These are phyloP conservation scores for Austroboletus festivus DNA, from an alignment of 768 basidiomycete genomes.

Conservation along the genomic window DNA sequence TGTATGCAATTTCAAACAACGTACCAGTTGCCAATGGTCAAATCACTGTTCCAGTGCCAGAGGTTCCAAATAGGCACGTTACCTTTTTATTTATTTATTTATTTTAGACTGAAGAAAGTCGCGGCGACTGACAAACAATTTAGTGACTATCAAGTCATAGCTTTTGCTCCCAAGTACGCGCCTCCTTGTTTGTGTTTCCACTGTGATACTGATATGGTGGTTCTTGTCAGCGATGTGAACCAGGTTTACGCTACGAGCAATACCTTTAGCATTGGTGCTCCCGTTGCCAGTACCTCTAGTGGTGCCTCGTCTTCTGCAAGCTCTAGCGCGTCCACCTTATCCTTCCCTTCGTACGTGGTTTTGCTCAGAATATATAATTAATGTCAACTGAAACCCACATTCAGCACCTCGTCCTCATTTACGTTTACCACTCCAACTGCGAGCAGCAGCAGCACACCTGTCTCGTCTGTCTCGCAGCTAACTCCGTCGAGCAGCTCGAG, in stretches of 20 bases:
- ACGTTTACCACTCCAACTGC: not conserved
- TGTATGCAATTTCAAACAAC: slow-evolving; percentile 55
- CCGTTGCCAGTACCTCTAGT: not conserved
- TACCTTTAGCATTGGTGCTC: slow-evolving; percentile 41
- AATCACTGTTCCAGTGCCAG: slow-evolving; percentile 42
- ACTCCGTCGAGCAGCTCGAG: slow-evolving; percentile 17
- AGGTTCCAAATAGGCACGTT: slow-evolving; percentile 44
- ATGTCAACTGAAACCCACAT: no score
- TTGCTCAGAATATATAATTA: no score
- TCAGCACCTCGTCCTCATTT: not conserved
- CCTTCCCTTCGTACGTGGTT: no score
- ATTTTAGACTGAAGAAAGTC: no score
- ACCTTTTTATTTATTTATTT: not conserved
- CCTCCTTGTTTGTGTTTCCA: not conserved
- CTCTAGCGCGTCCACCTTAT: slow-evolving; percentile 11
- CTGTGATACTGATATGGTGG: not conserved
- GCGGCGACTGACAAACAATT: not conserved
- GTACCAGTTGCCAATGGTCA: slow-evolving; percentile 36
- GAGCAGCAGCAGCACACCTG: no score
- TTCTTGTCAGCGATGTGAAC: slow-evolving; percentile 39
- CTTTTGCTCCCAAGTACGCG: slow-evolving; percentile 41
- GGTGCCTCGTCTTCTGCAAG: not conserved
- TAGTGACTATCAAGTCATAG: slow-evolving; percentile 49
- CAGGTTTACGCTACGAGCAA: slow-evolving; percentile 39
- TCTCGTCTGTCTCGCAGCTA: no score